Evolutionary conservation across 306 rosid genomes (phyloP).

Genomic region (Cucumis cinereus): DNA sequence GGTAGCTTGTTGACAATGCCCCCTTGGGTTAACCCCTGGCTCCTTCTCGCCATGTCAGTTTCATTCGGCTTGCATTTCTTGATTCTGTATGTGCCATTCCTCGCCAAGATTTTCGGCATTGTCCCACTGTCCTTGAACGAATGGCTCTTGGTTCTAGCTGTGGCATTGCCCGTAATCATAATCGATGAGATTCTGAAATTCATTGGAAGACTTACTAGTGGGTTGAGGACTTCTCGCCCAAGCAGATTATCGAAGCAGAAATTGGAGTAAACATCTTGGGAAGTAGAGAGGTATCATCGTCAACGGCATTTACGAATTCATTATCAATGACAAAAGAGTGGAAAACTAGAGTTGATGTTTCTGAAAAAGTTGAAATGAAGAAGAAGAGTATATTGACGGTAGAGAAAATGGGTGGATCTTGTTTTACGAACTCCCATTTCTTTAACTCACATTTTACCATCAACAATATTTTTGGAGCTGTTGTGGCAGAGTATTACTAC

Average conservation of each 20-base stretch:
- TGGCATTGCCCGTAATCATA: constrained; percentile 24
- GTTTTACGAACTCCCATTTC: constrained; percentile 5
- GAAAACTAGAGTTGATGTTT: neutral
- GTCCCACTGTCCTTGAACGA: constrained; percentile 58
- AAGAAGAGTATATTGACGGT: neutral
- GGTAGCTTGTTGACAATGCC: constrained; percentile 91
- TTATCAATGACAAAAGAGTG: neutral
- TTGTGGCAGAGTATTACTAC: neutral
- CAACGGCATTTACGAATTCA: neutral
- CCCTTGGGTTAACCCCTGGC: constrained; percentile 97
- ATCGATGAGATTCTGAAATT: constrained; percentile 32
- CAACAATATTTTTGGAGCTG: neutral
- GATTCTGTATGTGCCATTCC: constrained; percentile 84
- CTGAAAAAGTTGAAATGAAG: neutral
- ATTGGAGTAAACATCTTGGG: constrained; percentile 34
- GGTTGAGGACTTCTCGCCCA: constrained; percentile 14
- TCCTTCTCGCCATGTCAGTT: constrained; percentile 82
- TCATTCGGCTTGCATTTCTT: constrained; percentile 81
- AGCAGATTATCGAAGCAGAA: constrained; percentile 37
- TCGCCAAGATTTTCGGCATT: constrained; percentile 60
- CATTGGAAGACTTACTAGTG: constrained; percentile 30
- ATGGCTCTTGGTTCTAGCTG: constrained; percentile 32
- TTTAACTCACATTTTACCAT: neutral
- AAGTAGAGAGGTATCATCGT: neutral
- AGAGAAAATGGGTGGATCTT: neutral